These are phyloP conservation scores for Lepidium sativum DNA, from an alignment of 345 rosid species.

Conservation along the genomic window DNA sequence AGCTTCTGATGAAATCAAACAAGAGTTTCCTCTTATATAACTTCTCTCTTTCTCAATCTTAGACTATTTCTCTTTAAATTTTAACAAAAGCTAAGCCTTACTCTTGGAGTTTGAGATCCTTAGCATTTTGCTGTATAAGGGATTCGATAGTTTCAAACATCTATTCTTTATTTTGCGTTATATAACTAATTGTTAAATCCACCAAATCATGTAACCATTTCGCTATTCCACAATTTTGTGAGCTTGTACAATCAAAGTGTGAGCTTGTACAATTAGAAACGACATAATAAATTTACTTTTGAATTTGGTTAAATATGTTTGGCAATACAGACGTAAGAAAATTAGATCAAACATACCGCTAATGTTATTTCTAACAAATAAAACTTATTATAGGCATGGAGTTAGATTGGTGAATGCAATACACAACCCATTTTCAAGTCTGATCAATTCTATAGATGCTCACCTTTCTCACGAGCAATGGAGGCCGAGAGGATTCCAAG, in stretches of 20 bases:
- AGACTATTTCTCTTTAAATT: background rate
- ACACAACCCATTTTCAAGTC: background rate
- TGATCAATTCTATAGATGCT: conserved; percentile 20
- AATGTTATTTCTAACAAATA: conserved; percentile 3
- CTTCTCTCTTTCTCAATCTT: background rate
- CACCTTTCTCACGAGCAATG: conserved; percentile 65
- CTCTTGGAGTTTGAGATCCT: background rate
- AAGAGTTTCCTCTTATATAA: background rate
- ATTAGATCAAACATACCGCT: background rate
- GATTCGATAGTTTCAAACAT: background rate
- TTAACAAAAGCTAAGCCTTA: background rate
- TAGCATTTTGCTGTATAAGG: background rate
- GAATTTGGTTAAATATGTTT: background rate
- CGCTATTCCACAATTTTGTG: background rate
- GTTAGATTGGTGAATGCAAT: background rate
- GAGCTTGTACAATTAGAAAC: background rate
- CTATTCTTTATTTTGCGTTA: too few relatives aligned
- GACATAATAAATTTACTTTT: background rate
- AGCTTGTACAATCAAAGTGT: background rate
- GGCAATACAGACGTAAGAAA: background rate
- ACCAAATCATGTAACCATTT: background rate
- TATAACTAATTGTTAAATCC: background rate
- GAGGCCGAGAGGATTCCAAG: conserved; percentile 85
- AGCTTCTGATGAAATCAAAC: conserved; percentile 7
- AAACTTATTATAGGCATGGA: background rate